Evolutionary conservation across 2,329 filamentous ascomycete genomes (phyloP), one percentile per base, ranked within the genome.

Genomic region (Cladophialophora exuberans): DNA sequence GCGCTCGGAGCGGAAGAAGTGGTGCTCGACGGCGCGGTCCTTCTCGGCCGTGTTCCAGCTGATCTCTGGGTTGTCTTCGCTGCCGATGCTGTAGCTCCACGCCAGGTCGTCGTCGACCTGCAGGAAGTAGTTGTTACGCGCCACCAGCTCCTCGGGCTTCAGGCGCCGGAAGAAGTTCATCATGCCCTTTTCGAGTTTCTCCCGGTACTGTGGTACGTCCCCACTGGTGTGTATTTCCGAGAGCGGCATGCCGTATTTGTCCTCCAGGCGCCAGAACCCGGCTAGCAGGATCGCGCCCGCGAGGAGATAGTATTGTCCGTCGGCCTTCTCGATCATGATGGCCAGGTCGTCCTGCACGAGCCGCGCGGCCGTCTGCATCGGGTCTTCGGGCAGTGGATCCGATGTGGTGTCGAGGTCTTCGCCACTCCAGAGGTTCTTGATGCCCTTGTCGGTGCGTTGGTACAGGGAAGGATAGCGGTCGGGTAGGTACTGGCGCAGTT

Each of bases 51-150:
- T 89, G 66, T 80, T 83, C 90, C 90, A 95, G 36, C 84, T 85
- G 1, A 85, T 81, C 0, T 76, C 76, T 0, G 75, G 72, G 1
- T 73, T 72, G 67, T 95, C 88, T 70, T 95, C 90, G 13, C 73
- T 64, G 0, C 90, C 90, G 62, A 95, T 92, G 64, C 84, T 89
- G 65, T 78, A 74, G 56, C 85, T 89, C 90, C 90, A 95, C 0
- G 87, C 77, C 1, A 96, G 76, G 4, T 80, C 72, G 53, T 91
- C 88, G 66, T 95, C 90, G 1, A 94, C 89, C 72, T 95, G 90
- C 60, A 95, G 81, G 74, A 95, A 95, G 72, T 94, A 95, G 68
- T 94, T 93, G 68, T 92, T 90, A 55, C 89, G 78, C 17, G 84
- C 64, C 20, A 88, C 81, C 0, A 84, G 80, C 39, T 83, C 82